Evolutionary conservation across 2,329 filamentous ascomycete genomes (phyloP), one percentile per base, ranked within the genome.

Genomic region (Aspergillus proliferans): DNA sequence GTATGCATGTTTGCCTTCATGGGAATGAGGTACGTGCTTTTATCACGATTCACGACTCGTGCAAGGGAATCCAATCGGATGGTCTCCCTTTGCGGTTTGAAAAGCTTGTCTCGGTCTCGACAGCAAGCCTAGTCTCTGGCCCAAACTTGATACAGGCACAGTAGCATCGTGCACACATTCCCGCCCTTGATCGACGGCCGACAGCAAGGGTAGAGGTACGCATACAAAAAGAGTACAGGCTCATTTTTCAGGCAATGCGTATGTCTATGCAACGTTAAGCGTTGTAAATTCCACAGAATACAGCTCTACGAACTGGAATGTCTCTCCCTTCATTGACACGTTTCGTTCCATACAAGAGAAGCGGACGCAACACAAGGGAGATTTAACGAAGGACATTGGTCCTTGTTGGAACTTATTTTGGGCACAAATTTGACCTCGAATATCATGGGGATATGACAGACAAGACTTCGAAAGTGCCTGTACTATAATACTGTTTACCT

Each of bases 341-440:
- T 62, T 67, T 61, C 66, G 55, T 66, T 60, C 59, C 64, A 69
- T 62, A 43, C 52, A 50, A 52, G 55, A 55, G 38, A 61, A 60
- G 66, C 63, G 62, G 67, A 67, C 69, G 68, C 63, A 72, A 72
- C 68, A 72, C 68, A 65, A 70, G 63, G 61, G 67, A 71, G 69
- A 61, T 56, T 53, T 22, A 49, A 54, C 58, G 55, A 52, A 56
- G 51, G 53, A 61, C 52, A 44, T 47, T 51, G 55, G 56, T 54
- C 51, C 54, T 53, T 52, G 58, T 51, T 43, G 24, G 52, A 30
- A 55, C 53, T 71, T 57, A 54, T 53, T 72, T 36, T 73, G 52
- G 70, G 70, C 70, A 73, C 57, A 52, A 62, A 63, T 69, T 72
- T 73, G 70, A 73, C 70, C 70, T 72, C 70, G 63, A 68, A 63